Evolutionary conservation across 306 rosid genomes (phyloP), one percentile per base, ranked within the genome.

Genomic region (Ceratonia siliqua): DNA sequence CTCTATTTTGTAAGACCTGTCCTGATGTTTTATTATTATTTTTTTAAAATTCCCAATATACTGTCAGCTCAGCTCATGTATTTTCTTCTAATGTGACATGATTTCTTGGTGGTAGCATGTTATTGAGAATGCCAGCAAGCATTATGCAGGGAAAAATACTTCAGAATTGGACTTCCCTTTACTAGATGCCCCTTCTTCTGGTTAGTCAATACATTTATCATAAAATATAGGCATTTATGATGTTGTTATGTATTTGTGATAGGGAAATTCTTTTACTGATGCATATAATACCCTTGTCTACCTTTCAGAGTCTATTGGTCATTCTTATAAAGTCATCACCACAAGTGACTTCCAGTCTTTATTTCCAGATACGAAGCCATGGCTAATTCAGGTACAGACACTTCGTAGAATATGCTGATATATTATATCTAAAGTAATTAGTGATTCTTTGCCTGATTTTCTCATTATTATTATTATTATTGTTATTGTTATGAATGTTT

Each of bases 301-400:
- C 66, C 42, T 77, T 69, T 73, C 77, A 91, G 96, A 79, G 68
- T 66, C 79, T 36, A 68, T 82, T 72, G 92, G 91, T 83, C 81
- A 77, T 79, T 39, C 65, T 76, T 78, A 70, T 63, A 79, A 85
- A 54, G 80, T 77, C 77, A 82, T 90, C 27, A 83, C 89, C 17
- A 24, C 89, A 32, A 69, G 72, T 48, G 89, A 90, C 52, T 85
- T 90, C 76, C 78, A 71, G 78, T 76, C 92, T 73, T 73, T 90
- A 66, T 78, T 91, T 77, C 87, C 86, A 81, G 88, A 79, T 77
- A 39, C 81, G 18, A 81, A 74, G 78, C 87, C 95, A 53, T 80
- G 85, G 83, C 63, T 94, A 69, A 78, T 94, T 75, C 92, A 90
- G 92, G 98, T 94, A 81, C 50, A 55, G 13, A 39, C 5, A 25